phyloP scores from a whole-genome alignment of 75 land plant genomes.

The Cryptomeria japonica region DNA sequence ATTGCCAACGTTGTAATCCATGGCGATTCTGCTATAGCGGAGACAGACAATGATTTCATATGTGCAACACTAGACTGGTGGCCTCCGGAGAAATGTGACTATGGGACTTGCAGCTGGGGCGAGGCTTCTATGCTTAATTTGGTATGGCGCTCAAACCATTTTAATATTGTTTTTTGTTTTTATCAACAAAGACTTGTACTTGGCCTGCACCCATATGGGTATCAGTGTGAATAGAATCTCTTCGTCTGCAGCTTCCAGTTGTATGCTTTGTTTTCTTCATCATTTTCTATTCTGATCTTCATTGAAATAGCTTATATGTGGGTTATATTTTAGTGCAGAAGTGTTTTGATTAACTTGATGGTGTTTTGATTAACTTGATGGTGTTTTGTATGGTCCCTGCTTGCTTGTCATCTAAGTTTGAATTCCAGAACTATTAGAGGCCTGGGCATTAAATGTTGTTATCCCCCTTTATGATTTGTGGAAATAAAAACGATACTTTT shows the following conservation, averaged over 20 bases:
- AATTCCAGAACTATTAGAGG: too few species aligned
- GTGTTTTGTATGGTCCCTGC: not conserved
- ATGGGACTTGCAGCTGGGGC: conserved; percentile 87
- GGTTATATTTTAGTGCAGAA: too few species aligned
- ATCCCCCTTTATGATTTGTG: not conserved
- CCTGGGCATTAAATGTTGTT: not conserved
- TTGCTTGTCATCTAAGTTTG: too few species aligned
- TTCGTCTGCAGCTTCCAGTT: not conserved
- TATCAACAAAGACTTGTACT: not conserved
- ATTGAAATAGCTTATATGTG: not conserved
- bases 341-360: not conserved
- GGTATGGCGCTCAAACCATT: conserved; percentile 30
- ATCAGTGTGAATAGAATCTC: not conserved
- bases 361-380: too few species aligned
- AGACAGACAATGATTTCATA: conserved; percentile 49
- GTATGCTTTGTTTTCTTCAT: not conserved
- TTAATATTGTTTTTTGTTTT: not conserved
- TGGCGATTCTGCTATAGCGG: conserved; percentile 27
- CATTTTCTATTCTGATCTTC: not conserved
- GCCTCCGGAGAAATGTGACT: conserved; percentile 89
- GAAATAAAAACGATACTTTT: not conserved
- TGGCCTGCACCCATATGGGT: not conserved
- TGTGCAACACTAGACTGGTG: conserved; percentile 96
- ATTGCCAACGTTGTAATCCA: conserved; percentile 19
- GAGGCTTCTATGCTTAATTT: conserved; percentile 75